Percentiles rank a stretch among this genome's conserved stretches.
Conservation (phyloP, 2,329 filamentous ascomycete species). For the Cercospora zeina region DNA sequence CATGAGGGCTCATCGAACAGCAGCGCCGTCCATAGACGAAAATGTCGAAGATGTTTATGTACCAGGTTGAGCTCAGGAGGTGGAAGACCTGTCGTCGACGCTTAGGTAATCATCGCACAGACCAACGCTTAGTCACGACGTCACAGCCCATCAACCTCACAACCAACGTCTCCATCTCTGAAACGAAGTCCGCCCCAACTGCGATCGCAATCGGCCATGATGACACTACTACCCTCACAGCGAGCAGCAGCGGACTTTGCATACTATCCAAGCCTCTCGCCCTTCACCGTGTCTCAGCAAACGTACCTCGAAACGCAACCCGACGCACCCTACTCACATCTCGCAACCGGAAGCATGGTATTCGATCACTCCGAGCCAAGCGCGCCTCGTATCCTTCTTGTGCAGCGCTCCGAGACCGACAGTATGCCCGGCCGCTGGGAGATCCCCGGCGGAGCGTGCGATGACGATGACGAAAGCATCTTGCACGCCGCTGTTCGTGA, state of each 20-base stretch:
- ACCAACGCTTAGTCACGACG: too few relatives aligned
- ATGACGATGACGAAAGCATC: neutral
- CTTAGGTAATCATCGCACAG: too few relatives aligned
- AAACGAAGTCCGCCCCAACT: neutral
- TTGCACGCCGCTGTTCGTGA: neutral
- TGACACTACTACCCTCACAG: neutral
- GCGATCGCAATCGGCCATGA: neutral
- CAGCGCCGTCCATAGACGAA: too few relatives aligned
- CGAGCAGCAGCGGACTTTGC: neutral
- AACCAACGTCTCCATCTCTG: too few relatives aligned
- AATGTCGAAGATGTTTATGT: too few relatives aligned
- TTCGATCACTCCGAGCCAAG: neutral
- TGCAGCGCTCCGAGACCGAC: neutral
- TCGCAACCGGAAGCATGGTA: neutral
- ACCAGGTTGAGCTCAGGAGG: too few relatives aligned
- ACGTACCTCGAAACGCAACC: neutral
- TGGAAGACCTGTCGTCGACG: too few relatives aligned
- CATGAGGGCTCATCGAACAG: too few relatives aligned
- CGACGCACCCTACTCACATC: neutral
- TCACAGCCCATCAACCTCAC: too few relatives aligned
- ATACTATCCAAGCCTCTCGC: neutral
- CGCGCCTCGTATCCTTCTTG: neutral
- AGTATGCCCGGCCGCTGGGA: neutral
- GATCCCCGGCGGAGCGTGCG: neutral
- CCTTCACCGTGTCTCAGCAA: neutral